A percentile compares a stretch with the other conserved stretches of the same genome.
Conservation (phyloP, 2,329 filamentous ascomycete genomes). For the Proliferodiscus dingleyae region DNA sequence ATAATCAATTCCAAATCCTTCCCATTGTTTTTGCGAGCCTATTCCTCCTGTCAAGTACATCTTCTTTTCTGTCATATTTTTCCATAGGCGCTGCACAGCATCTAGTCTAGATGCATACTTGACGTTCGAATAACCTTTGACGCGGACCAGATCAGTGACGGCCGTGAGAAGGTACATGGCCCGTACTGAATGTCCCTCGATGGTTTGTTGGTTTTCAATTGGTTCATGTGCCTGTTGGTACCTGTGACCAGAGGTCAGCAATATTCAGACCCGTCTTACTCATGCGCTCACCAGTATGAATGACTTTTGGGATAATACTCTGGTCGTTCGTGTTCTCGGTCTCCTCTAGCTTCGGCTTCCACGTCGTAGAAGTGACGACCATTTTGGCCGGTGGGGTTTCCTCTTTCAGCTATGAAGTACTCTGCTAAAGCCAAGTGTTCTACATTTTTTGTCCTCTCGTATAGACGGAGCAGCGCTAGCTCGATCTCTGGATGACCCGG, state of each 20-base stretch:
- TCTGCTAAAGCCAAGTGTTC: conserved; percentile 43
- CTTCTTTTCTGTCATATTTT: conserved; percentile 56
- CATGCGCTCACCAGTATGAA: conserved; percentile 33
- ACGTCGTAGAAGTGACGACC: conserved; percentile 50
- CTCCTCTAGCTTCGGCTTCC: conserved; percentile 47
- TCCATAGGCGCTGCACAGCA: conserved; percentile 47
- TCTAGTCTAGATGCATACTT: conserved; percentile 2
- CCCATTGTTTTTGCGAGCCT: conserved; percentile 52
- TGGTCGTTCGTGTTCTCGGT: conserved; percentile 43
- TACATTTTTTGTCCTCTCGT: conserved; percentile 35
- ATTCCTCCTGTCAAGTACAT: conserved; percentile 61
- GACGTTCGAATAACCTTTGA: conserved; percentile 24
- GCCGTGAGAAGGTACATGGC: conserved; percentile 57
- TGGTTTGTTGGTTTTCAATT: conserved; percentile 46
- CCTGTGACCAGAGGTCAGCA: conserved; percentile 40
- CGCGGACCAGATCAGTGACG: conserved; percentile 48
- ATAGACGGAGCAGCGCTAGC: conserved; percentile 43
- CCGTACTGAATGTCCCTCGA: conserved; percentile 56
- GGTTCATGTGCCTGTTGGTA: conserved; percentile 55
- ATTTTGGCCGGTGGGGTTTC: conserved; percentile 45
- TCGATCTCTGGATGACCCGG: conserved; percentile 56
- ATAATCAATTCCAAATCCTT: conserved; percentile 56
- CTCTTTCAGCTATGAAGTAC: conserved; percentile 55
- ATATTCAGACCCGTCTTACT: neutral
- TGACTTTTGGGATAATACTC: conserved; percentile 40